Evolutionary conservation across 768 basidiomycete species (phyloP).

Genomic region (Cystofilobasidium bisporidii): DNA sequence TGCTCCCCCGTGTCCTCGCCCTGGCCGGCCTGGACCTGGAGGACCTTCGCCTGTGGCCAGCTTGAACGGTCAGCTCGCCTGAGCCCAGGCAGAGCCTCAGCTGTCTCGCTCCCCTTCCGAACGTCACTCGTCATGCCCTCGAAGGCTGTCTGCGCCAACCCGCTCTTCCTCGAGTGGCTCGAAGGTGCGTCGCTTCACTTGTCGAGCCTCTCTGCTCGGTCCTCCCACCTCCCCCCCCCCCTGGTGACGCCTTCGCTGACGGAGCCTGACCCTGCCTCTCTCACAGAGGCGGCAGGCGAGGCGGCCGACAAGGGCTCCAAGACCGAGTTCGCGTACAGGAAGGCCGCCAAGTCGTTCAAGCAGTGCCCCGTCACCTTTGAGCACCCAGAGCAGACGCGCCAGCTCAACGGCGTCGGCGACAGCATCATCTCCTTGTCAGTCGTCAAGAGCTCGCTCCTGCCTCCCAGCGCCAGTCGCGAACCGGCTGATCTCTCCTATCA

Average conservation of each 20-base stretch:
- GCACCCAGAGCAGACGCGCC: conserved; percentile 1
- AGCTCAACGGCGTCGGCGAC: conserved; percentile 13
- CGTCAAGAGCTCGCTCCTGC: too few relatives aligned
- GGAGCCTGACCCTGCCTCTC: not conserved
- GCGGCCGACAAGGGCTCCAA: conserved; percentile 15
- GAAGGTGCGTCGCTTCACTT: conserved; percentile 10
- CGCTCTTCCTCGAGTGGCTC: conserved; percentile 20
- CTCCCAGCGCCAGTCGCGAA: too few relatives aligned
- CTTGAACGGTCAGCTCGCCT: too few relatives aligned
- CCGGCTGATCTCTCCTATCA: too few relatives aligned
- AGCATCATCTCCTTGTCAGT: conserved; percentile 14
- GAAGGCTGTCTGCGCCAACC: conserved; percentile 4
- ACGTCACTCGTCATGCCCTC: conserved; percentile 3
- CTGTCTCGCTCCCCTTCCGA: not conserved
- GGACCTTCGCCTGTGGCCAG: not conserved
- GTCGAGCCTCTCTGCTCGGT: not conserved
- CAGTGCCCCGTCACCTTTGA: conserved; percentile 4
- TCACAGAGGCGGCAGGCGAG: conserved; percentile 9
- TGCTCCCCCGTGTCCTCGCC: not conserved
- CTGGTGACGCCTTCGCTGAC: too few relatives aligned
- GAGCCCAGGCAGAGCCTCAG: not conserved
- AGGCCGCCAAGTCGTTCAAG: conserved; percentile 14
- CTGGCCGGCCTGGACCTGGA: not conserved
- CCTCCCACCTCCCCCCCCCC: too few relatives aligned
- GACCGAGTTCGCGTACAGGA: not conserved